Evolutionary conservation across 2,329 filamentous ascomycete genomes (phyloP).

Genomic region (Trichoderma hamatum): DNA sequence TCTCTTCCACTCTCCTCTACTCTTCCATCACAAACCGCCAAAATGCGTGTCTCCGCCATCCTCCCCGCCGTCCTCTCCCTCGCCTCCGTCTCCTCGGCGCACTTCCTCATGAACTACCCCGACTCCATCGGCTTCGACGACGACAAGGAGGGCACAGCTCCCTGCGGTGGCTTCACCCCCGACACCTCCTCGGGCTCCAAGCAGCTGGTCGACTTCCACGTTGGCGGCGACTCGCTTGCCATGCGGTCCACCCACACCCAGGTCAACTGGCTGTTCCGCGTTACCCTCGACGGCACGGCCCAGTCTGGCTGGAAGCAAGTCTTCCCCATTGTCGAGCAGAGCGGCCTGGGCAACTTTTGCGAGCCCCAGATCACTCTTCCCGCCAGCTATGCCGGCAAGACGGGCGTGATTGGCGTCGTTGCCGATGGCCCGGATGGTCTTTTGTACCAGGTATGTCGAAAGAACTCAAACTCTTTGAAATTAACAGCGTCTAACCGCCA

Average conservation of each 20-base stretch:
- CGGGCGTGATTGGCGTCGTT: slow-evolving; percentile 58
- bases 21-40: slow-evolving; percentile 28
- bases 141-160: slow-evolving; percentile 48
- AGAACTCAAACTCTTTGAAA: background rate
- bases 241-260: slow-evolving; percentile 54
- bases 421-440: slow-evolving; percentile 58
- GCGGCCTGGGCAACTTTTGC: slow-evolving; percentile 58
- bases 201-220: slow-evolving; percentile 58
- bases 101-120: slow-evolving; percentile 58
- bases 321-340: slow-evolving; percentile 58
- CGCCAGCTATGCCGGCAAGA: slow-evolving; percentile 54
- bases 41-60: slow-evolving; percentile 41
- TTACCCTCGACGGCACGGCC: slow-evolving; percentile 54
- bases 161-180: slow-evolving; percentile 59
- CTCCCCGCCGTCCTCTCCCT: slow-evolving; percentile 45
- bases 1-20: background rate
- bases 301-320: slow-evolving; percentile 57
- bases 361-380: slow-evolving; percentile 53
- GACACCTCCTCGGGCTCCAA: slow-evolving; percentile 45
- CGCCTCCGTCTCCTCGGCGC: slow-evolving; percentile 49
- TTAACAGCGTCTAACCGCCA: background rate
- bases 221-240: slow-evolving; percentile 58
- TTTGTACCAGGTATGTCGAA: slow-evolving; percentile 56
- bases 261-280: slow-evolving; percentile 60
- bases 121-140: slow-evolving; percentile 51